Percentiles rank a stretch among this genome's conserved stretches.
Evolutionary conservation across 306 rosid genomes (phyloP).

Genomic region (Abrus pulchellus): DNA sequence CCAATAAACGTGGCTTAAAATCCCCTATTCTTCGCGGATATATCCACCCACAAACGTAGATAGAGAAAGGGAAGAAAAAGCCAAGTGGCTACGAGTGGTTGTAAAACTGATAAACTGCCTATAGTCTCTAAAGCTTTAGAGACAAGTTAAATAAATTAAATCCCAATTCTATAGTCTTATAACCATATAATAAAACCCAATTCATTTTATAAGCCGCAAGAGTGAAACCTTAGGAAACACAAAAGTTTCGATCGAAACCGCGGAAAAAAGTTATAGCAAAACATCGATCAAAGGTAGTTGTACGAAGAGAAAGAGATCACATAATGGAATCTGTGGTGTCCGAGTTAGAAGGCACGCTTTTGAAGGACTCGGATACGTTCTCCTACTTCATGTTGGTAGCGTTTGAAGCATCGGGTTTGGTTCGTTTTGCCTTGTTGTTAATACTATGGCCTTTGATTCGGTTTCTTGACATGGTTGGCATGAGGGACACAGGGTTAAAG

Average conservation of each 20-base stretch:
- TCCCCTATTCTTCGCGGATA: conserved; percentile 59
- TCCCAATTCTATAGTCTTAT: conserved; percentile 35
- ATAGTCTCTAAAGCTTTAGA: conserved; percentile 35
- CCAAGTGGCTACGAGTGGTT: conserved; percentile 49
- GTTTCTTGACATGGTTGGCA: conserved; percentile 51
- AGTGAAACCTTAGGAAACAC: neutral
- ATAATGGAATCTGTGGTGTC: conserved; percentile 67
- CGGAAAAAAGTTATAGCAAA: neutral
- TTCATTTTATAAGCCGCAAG: conserved; percentile 17
- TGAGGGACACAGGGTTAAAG: conserved; percentile 56
- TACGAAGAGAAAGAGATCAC: neutral
- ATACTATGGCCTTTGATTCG: conserved; percentile 70
- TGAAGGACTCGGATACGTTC: conserved; percentile 68
- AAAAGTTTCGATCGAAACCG: neutral
- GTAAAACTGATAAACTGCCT: conserved; percentile 73
- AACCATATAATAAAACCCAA: conserved; percentile 41
- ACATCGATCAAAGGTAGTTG: neutral
- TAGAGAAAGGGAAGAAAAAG: neutral
- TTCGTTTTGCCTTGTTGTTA: conserved; percentile 73
- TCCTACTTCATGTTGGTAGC: conserved; percentile 89
- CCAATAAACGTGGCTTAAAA: conserved; percentile 60
- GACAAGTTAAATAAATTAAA: conserved; percentile 33
- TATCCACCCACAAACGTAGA: conserved; percentile 58
- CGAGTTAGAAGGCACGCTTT: conserved; percentile 89
- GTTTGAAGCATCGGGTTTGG: conserved; percentile 83